These are phyloP conservation scores for Cladosporium sp. DNA, from an alignment of 2,329 filamentous ascomycete genomes.

Conservation along the genomic window DNA sequence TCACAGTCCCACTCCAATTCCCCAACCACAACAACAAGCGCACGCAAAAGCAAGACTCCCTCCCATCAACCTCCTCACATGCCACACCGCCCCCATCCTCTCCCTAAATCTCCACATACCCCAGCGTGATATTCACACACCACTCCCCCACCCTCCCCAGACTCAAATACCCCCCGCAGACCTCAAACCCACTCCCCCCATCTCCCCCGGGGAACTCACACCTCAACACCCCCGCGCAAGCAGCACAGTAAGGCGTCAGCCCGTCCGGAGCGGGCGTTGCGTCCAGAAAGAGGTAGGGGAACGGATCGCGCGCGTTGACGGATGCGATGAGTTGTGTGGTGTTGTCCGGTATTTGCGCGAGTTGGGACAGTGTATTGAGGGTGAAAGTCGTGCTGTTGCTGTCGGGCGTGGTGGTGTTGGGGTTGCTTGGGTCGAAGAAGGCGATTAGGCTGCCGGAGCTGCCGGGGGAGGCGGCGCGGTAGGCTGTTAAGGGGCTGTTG, in stretches of 20 bases:
- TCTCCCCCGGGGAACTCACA: neutral
- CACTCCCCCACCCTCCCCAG: neutral
- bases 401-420: neutral
- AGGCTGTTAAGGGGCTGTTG: neutral
- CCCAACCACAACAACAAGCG: no score
- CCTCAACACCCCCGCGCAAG: neutral
- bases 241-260: neutral
- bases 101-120: no score
- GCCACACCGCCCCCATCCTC: no score
- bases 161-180: neutral
- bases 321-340: neutral
- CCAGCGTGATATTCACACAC: no score
- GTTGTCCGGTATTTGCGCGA: neutral
- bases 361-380: neutral
- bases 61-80: no score
- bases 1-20: no score
- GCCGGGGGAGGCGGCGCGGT: neutral
- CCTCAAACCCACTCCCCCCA: neutral
- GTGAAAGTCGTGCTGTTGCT: neutral
- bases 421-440: no score
- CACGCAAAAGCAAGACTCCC: no score
- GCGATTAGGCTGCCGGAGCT: neutral
- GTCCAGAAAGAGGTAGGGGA: neutral
- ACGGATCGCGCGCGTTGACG: neutral
- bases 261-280: neutral